These are phyloP conservation scores for Trapa incisa DNA, from an alignment of 345 rosid species.

Conservation along the genomic window DNA sequence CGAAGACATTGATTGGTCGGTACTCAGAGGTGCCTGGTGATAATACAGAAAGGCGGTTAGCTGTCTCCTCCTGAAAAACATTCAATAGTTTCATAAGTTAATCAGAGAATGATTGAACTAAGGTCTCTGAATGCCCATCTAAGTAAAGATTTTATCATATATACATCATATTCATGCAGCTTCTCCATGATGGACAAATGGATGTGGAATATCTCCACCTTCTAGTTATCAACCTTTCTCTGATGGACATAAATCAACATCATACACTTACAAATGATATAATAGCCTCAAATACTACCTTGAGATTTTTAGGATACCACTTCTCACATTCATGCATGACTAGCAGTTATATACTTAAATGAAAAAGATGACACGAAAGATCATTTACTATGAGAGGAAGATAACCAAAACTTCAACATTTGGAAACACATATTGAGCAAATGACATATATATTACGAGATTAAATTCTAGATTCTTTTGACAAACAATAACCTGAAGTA, in stretches of 20 bases:
- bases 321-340: not conserved
- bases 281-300: not conserved
- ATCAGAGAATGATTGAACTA: not conserved
- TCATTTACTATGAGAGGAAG: not conserved
- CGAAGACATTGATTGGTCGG: conserved; percentile 63
- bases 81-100: conserved; percentile 1
- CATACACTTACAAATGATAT: not conserved
- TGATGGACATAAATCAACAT: not conserved
- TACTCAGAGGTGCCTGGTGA: conserved; percentile 55
- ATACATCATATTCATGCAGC: not conserved
- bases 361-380: not conserved
- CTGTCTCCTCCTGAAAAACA: conserved; percentile 63
- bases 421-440: not conserved
- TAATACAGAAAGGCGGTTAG: conserved; percentile 53
- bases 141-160: not conserved
- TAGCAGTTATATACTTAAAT: not conserved
- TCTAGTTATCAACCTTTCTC: not conserved
- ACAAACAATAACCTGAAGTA: conserved; percentile 50
- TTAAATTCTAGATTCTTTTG: not conserved
- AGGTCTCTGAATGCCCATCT: not conserved
- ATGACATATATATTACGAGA: not conserved
- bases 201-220: not conserved
- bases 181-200: not conserved
- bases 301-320: not conserved
- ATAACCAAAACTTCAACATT: not conserved